Conservation (phyloP, 2,329 filamentous ascomycete species). For the Aspergillus vadensis region DNA sequence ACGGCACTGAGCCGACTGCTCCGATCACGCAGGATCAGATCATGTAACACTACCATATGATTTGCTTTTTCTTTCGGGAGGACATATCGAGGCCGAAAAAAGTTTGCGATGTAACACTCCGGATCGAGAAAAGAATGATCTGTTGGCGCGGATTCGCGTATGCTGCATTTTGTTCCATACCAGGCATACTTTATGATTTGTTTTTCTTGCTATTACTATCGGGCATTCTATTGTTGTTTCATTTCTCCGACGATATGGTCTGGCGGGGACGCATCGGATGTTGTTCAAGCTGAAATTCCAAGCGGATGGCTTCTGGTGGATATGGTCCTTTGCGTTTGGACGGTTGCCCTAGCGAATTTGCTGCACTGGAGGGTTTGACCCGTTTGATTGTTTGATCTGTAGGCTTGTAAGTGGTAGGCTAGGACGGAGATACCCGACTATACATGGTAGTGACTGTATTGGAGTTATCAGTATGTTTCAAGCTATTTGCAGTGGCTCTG, state of each 20-base stretch:
- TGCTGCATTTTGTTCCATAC: conserved; percentile 9
- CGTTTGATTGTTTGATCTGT: neutral
- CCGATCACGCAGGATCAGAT: conserved; percentile 97
- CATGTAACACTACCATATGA: conserved; percentile 63
- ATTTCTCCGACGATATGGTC: conserved; percentile 12
- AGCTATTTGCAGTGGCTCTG: no score
- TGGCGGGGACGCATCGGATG: conserved; percentile 15
- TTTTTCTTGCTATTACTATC: conserved; percentile 3
- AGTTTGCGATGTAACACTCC: conserved; percentile 17
- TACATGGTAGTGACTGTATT: neutral
- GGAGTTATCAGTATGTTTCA: no score
- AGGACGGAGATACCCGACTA: conserved; percentile 1
- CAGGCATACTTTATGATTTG: conserved; percentile 5
- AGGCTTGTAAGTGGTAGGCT: neutral
- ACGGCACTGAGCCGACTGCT: conserved; percentile 68
- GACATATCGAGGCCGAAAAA: conserved; percentile 10
- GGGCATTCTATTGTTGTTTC: conserved; percentile 10
- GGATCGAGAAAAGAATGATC: conserved; percentile 4
- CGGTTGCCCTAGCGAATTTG: neutral
- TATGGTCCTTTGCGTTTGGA: neutral
- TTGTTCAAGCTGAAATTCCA: conserved; percentile 2
- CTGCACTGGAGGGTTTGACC: neutral
- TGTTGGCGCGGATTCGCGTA: conserved; percentile 9
- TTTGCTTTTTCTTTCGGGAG: conserved; percentile 9
- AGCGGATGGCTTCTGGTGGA: neutral